Conservation (phyloP, 192 early-diverging fungal species). For the Neocallimastix lanati region DNA sequence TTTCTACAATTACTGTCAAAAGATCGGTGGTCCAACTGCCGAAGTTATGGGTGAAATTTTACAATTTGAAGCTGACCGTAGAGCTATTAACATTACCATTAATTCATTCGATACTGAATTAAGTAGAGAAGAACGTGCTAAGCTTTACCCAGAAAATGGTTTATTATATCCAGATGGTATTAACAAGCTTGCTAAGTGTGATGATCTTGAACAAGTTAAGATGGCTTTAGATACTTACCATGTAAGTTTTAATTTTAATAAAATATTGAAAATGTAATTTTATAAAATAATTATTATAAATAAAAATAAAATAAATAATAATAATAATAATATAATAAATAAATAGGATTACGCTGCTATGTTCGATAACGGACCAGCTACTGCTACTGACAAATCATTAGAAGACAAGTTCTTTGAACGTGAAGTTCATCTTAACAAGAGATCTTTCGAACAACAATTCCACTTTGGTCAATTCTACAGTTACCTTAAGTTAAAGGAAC, state of each 20-base stretch:
- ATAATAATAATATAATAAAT: not conserved
- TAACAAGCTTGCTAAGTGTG: constrained; percentile 57
- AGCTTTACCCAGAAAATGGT: constrained; percentile 82
- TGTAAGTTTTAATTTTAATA: constrained; percentile 21
- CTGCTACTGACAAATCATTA: constrained; percentile 44
- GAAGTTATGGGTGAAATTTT: constrained; percentile 89
- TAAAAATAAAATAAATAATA: too few relatives aligned
- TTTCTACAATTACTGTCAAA: constrained; percentile 77
- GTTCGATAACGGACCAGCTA: constrained; percentile 43
- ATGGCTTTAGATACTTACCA: constrained; percentile 57
- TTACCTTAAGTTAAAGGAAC: constrained; percentile 91
- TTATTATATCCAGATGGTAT: constrained; percentile 85
- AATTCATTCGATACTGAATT: constrained; percentile 97
- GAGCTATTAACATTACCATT: constrained; percentile 96
- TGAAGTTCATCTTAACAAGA: constrained; percentile 86
- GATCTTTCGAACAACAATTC: constrained; percentile 89
- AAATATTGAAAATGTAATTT: too few relatives aligned
- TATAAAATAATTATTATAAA: too few relatives aligned
- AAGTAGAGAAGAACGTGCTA: constrained; percentile 85
- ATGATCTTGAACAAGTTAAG: constrained; percentile 92
- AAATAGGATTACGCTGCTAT: constrained; percentile 67
- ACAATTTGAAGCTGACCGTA: constrained; percentile 94
- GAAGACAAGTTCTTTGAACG: constrained; percentile 92
- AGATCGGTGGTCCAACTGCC: constrained; percentile 62
- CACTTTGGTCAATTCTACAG: constrained; percentile 89